Conservation (phyloP, 1,139 yeast genomes). For the Saccharomyces hybrid region DNA sequence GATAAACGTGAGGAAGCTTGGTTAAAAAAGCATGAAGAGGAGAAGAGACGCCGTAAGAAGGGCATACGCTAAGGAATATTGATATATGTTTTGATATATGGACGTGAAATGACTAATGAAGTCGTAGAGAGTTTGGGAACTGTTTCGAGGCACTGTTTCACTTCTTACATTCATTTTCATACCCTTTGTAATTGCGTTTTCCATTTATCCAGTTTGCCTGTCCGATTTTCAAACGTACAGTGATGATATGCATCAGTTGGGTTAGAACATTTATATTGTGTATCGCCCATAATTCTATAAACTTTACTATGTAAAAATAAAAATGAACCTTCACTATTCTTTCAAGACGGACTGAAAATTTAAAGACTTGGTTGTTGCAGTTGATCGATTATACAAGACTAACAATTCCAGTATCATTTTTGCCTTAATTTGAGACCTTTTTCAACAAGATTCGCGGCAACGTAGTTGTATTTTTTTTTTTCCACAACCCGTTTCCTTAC, state of each 20-base stretch:
- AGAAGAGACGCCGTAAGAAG: constrained; percentile 31
- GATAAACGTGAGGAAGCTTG: constrained; percentile 56
- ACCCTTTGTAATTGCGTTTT: not conserved
- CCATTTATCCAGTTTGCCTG: not conserved
- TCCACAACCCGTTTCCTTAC: no score
- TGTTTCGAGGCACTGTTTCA: not conserved
- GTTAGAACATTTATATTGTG: not conserved
- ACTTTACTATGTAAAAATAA: not conserved
- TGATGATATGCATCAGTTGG: not conserved
- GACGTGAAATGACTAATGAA: not conserved
- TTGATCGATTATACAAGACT: no score
- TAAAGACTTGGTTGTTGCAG: not conserved
- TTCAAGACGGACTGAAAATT: not conserved
- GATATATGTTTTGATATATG: not conserved
- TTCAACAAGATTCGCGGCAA: no score
- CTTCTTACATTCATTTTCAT: not conserved
- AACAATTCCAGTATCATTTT: no score
- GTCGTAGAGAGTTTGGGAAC: not conserved
- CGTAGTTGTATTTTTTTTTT: no score
- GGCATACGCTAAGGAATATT: not conserved
- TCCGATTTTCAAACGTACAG: not conserved
- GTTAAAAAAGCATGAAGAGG: constrained; percentile 43
- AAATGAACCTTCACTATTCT: not conserved
- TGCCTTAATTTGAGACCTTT: no score
- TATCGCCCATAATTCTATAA: not conserved